Percentiles rank a stretch among this genome's conserved stretches.
Conservation (phyloP, 1,139 yeast genomes). For the Suhomyces chickasaworum region DNA sequence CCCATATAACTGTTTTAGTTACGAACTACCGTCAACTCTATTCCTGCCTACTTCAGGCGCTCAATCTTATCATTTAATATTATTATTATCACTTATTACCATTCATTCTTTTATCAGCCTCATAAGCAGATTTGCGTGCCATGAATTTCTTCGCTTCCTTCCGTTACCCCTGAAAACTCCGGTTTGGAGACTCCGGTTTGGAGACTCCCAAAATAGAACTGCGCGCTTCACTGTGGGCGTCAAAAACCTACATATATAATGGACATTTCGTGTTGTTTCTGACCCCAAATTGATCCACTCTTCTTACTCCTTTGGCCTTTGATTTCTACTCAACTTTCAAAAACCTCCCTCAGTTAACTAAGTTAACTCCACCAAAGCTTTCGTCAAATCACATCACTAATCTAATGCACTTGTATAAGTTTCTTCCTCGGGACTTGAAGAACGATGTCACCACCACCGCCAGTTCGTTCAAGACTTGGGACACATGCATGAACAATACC, state of each 20-base stretch:
- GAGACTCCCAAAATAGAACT: background rate
- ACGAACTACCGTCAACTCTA: too few species aligned
- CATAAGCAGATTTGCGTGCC: background rate
- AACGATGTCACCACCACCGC: conserved; percentile 46
- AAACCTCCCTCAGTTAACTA: background rate
- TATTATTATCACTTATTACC: too few species aligned
- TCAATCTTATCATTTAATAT: too few species aligned
- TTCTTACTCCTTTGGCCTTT: too few species aligned
- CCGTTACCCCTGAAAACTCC: background rate
- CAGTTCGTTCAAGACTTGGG: conserved; percentile 65
- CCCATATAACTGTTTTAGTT: too few species aligned
- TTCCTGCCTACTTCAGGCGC: too few species aligned
- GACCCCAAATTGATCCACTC: background rate
- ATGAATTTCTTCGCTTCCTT: too few species aligned
- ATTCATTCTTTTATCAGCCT: background rate
- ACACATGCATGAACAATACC: conserved; percentile 76
- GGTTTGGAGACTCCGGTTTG: background rate
- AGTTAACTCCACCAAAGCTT: background rate
- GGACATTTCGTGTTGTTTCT: background rate
- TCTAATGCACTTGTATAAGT: conserved; percentile 7
- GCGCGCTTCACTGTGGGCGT: background rate
- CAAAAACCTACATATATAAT: background rate
- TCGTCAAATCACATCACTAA: background rate
- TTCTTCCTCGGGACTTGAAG: conserved; percentile 12
- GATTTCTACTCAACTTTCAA: too few species aligned